Conservation (phyloP, 176 grass and related monocot species). For the Metroxylon sagu region DNA sequence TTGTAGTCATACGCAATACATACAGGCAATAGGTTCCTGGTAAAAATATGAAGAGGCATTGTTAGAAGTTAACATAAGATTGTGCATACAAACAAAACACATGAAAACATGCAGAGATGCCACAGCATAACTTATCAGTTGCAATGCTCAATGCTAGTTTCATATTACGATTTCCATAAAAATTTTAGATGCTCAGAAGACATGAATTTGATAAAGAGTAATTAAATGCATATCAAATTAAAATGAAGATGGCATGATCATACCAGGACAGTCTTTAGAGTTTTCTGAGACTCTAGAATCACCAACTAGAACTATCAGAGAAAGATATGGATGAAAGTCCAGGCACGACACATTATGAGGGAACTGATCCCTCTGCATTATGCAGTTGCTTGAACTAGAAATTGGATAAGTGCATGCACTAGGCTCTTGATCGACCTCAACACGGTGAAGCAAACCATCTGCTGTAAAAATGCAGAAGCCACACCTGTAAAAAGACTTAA, state of each 20-base stretch:
- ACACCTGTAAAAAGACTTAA: conserved; percentile 42
- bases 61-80: no score
- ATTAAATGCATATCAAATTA: no score
- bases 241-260: no score
- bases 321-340: conserved; percentile 55
- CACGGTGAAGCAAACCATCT: conserved; percentile 58
- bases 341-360: conserved; percentile 60
- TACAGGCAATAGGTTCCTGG: conserved; percentile 57
- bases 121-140: no score
- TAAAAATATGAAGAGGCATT: no score
- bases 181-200: no score
- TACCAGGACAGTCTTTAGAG: conserved; percentile 56
- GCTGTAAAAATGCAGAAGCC: conserved; percentile 51
- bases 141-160: no score
- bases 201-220: no score
- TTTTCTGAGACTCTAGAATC: conserved; percentile 32
- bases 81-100: no score
- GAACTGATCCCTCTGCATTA: conserved; percentile 41
- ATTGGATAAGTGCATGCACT: conserved; percentile 27
- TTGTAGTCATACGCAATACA: conserved; percentile 33
- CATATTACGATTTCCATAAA: no score
- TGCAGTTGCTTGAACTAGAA: conserved; percentile 36
- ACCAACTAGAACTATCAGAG: conserved; percentile 55
- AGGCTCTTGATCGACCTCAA: conserved; percentile 46
- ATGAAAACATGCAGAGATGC: no score